Evolutionary conservation across 1,284 basidiomycete species (phyloP).

Genomic region (Entoloma clypeatum): DNA sequence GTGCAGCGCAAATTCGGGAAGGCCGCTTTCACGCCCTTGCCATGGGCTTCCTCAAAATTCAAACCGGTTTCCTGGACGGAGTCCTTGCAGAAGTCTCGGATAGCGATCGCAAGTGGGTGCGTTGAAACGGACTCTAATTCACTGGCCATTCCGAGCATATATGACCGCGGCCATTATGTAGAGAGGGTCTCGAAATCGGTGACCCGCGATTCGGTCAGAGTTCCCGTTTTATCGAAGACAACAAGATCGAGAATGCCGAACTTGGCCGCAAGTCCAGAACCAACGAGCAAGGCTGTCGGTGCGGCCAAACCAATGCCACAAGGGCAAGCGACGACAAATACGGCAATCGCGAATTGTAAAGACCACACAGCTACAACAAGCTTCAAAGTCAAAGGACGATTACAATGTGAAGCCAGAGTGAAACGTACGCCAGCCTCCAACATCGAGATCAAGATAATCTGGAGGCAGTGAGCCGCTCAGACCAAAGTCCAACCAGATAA

Average conservation of each 20-base stretch:
- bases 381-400: constrained; percentile 5
- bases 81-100: constrained; percentile 47
- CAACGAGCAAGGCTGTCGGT: constrained; percentile 77
- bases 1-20: constrained; percentile 38
- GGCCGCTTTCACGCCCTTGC: constrained; percentile 59
- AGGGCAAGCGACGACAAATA: constrained; percentile 83
- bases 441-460: constrained; percentile 49
- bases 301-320: constrained; percentile 81
- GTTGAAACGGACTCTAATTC: constrained; percentile 64
- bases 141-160: constrained; percentile 49
- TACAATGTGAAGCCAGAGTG: too few relatives aligned
- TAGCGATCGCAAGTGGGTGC: constrained; percentile 65
- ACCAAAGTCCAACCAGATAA: constrained; percentile 71
- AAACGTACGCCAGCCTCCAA: constrained; percentile 62
- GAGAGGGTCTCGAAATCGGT: constrained; percentile 39
- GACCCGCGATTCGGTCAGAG: constrained; percentile 69
- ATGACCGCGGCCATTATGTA: constrained; percentile 28
- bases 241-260: constrained; percentile 72
- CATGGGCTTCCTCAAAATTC: constrained; percentile 59
- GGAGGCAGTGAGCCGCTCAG: constrained; percentile 50
- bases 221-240: constrained; percentile 87
- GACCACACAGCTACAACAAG: constrained; percentile 63
- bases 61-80: constrained; percentile 30
- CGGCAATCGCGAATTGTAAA: constrained; percentile 75
- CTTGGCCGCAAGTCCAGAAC: constrained; percentile 76